Percentiles rank a stretch among this genome's conserved stretches.
phyloP scores from a whole-genome alignment of 169 alveolate genomes.

The Plasmodium reichenowi region DNA sequence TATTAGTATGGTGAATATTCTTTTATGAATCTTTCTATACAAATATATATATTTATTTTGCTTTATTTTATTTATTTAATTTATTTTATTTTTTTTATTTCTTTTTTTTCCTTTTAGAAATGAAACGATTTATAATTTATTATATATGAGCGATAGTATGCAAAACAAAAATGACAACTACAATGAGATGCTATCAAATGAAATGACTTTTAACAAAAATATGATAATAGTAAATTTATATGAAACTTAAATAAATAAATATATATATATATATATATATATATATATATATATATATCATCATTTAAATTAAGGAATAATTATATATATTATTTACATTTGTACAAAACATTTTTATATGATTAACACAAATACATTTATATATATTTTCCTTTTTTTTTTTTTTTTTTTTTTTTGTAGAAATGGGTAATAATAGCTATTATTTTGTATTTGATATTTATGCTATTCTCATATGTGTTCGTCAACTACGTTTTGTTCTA shows the following conservation, averaged over 20 bases:
- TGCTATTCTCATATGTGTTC: constrained; percentile 54
- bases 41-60: too few relatives aligned
- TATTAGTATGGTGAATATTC: neutral
- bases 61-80: too few relatives aligned
- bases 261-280: neutral
- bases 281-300: neutral
- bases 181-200: constrained; percentile 22
- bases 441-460: constrained; percentile 29
- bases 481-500: constrained; percentile 65
- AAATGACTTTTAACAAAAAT: constrained; percentile 47
- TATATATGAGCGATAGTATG: constrained; percentile 70
- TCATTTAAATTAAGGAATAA: neutral
- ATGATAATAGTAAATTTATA: constrained; percentile 41
- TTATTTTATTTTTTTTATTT: too few relatives aligned
- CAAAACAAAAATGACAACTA: constrained; percentile 60
- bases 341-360: too few relatives aligned
- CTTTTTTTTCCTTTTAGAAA: constrained; percentile 7
- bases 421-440: constrained; percentile 51
- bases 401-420: constrained; percentile 58
- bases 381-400: constrained; percentile 11
- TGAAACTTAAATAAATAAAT: neutral
- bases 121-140: constrained; percentile 47
- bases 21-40: too few relatives aligned
- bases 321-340: too few relatives aligned
- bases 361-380: neutral